Conservation (phyloP, 2,329 filamentous ascomycete genomes). For the Cercospora nicotianae region DNA sequence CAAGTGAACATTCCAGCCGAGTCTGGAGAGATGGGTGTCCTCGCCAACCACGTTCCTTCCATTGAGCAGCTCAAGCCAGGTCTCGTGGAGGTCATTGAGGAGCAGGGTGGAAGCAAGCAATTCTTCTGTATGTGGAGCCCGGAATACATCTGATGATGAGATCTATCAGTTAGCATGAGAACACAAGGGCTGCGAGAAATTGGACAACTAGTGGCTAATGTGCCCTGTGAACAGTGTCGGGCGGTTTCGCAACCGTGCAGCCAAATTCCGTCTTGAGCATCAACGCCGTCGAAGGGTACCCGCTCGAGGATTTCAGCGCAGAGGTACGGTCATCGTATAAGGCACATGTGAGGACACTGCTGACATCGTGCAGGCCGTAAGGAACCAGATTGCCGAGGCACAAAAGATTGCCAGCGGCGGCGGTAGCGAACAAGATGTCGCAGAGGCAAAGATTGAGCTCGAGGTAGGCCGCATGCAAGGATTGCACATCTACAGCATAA, state of each 20-base stretch:
- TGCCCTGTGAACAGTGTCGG: slow-evolving; percentile 67
- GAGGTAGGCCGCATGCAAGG: slow-evolving; percentile 61
- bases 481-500: slow-evolving; percentile 14
- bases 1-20: slow-evolving; percentile 99
- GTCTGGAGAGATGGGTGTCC: slow-evolving; percentile 98
- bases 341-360: background rate
- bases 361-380: slow-evolving; percentile 61
- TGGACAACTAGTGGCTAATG: slow-evolving; percentile 14
- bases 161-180: slow-evolving; percentile 1
- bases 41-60: slow-evolving; percentile 97
- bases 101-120: slow-evolving; percentile 86
- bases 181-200: background rate
- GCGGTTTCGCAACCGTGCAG: slow-evolving; percentile 95
- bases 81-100: slow-evolving; percentile 91
- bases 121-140: slow-evolving; percentile 83
- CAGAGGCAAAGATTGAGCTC: slow-evolving; percentile 98
- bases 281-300: slow-evolving; percentile 94
- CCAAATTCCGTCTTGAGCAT: slow-evolving; percentile 94
- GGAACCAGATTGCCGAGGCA: slow-evolving; percentile 86
- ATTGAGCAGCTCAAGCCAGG: slow-evolving; percentile 99
- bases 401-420: slow-evolving; percentile 89
- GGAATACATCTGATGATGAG: background rate
- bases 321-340: slow-evolving; percentile 56
- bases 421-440: slow-evolving; percentile 95
- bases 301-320: slow-evolving; percentile 92